Evolutionary conservation across 2,329 filamentous ascomycete genomes (phyloP), one percentile per base, ranked within the genome.

Genomic region (Plenodomus biglobosus): DNA sequence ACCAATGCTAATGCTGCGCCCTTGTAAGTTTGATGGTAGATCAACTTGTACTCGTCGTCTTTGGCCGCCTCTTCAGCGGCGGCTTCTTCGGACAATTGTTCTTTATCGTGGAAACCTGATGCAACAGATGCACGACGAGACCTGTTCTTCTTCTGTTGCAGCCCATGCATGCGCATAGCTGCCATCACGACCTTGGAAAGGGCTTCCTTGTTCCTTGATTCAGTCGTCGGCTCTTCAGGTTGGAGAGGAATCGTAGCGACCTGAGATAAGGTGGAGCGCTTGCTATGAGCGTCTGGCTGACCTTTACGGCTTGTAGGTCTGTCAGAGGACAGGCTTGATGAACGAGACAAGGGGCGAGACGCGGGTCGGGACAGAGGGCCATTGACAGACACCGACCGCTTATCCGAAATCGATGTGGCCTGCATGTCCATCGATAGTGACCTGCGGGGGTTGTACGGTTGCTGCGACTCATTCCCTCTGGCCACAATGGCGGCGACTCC

Each of bases 1-100:
- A 73, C 71, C 43, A 80, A 73, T 5, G 77, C 74, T 42, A 80
- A 74, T n/a, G 70, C 71, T 2, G 76, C 73, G 13, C 75, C 75
- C 52, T 78, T 79, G 62, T 73, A 79, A 2, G 74, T 74, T 53
- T 80, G 77, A 47, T 80, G 77, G 45, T 80, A 81, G 20, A 80
- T 69, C 3, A 77, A 57, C 57, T 80, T 81, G 65, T 75, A 80
- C 51, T 80, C 78, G 46, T 79, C 77, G 38, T 79, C 76, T 39
- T 70, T 73, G 1, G 62, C 62, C 1, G 59, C 63, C 37, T 72
- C 70, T 20, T 70, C 68, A 20, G 55, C 53, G 1, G 40, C 48
- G 1, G 50, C 49, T 17, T 61, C 61, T 30, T 63, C 61, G 10
- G 32, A 48, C 5, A 48, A 8, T 11, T 51, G 47, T 34, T 64